Conservation (phyloP, 345 rosid genomes). For the Arabidopsis suecica region DNA sequence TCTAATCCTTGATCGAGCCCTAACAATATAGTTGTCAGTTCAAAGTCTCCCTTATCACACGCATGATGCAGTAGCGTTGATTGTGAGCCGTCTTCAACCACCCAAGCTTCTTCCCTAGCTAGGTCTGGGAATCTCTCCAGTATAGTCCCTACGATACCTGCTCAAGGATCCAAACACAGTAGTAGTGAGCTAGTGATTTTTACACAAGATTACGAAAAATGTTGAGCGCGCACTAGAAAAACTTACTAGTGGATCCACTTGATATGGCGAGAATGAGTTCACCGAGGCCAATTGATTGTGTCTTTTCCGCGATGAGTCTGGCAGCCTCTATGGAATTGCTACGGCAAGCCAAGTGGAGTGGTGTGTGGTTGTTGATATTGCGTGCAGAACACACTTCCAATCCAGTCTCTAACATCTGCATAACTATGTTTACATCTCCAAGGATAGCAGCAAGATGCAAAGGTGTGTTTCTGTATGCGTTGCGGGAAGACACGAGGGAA, state of each 20-base stretch:
- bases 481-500: slow-evolving; percentile 43
- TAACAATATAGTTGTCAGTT: slow-evolving; percentile 53
- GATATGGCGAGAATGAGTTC: slow-evolving; percentile 24
- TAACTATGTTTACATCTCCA: slow-evolving; percentile 44
- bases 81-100: slow-evolving; percentile 1
- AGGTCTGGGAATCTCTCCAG: slow-evolving; percentile 45
- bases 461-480: slow-evolving; percentile 52
- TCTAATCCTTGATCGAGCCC: slow-evolving; percentile 48
- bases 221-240: background rate
- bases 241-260: slow-evolving; percentile 26
- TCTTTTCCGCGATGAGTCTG: slow-evolving; percentile 5
- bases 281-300: background rate
- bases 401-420: slow-evolving; percentile 28
- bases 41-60: slow-evolving; percentile 58
- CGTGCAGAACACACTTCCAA: slow-evolving; percentile 22
- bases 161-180: background rate
- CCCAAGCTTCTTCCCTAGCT: slow-evolving; percentile 35
- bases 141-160: slow-evolving; percentile 14
- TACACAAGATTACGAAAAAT: background rate
- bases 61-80: slow-evolving; percentile 52
- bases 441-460: slow-evolving; percentile 56
- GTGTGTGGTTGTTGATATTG: background rate
- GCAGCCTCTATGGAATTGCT: slow-evolving; percentile 19
- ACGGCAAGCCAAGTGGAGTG: slow-evolving; percentile 20
- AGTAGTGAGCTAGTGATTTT: background rate